Conservation (phyloP, 1,284 basidiomycete genomes). For the Cutaneotrichosporon cavernicola region DNA sequence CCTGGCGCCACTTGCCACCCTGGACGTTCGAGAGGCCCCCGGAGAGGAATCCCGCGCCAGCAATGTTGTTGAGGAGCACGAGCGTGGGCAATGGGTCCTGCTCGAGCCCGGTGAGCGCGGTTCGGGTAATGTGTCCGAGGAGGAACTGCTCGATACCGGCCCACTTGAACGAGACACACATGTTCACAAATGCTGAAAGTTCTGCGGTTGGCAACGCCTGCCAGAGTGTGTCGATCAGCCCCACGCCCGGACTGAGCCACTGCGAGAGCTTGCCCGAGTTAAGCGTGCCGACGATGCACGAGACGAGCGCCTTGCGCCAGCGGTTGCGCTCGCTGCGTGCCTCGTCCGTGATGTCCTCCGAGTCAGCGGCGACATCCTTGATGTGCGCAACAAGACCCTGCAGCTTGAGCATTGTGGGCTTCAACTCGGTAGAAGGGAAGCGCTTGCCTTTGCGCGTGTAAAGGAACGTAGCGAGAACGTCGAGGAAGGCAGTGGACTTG, state of each 20-base stretch:
- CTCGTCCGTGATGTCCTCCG: conserved; percentile 10
- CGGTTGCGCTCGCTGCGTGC: conserved; percentile 7
- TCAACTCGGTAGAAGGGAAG: conserved; percentile 57
- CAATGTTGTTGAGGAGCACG: conserved; percentile 48
- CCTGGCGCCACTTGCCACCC: conserved; percentile 49
- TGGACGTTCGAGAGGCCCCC: conserved; percentile 50
- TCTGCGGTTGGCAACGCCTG: conserved; percentile 32
- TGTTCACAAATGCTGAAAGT: conserved; percentile 45
- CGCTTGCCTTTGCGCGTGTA: conserved; percentile 53
- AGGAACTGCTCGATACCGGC: conserved; percentile 53
- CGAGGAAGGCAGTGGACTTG: conserved; percentile 31
- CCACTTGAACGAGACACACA: conserved; percentile 49
- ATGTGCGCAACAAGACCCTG: conserved; percentile 27
- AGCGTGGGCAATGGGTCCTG: conserved; percentile 44
- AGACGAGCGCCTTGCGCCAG: conserved; percentile 38
- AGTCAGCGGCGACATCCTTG: conserved; percentile 8
- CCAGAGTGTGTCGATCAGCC: conserved; percentile 50
- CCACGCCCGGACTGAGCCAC: conserved; percentile 52
- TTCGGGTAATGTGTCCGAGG: conserved; percentile 35
- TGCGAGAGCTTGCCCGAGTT: conserved; percentile 50
- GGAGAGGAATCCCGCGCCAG: conserved; percentile 43
- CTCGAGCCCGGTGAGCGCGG: conserved; percentile 33
- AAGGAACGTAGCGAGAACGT: conserved; percentile 55
- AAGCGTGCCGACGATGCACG: conserved; percentile 38
- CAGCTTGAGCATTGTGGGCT: conserved; percentile 44